A percentile compares a stretch with the other conserved stretches of the same genome.
Conservation (phyloP, 2,329 filamentous ascomycete species). For the Hypoxylon sp. region DNA sequence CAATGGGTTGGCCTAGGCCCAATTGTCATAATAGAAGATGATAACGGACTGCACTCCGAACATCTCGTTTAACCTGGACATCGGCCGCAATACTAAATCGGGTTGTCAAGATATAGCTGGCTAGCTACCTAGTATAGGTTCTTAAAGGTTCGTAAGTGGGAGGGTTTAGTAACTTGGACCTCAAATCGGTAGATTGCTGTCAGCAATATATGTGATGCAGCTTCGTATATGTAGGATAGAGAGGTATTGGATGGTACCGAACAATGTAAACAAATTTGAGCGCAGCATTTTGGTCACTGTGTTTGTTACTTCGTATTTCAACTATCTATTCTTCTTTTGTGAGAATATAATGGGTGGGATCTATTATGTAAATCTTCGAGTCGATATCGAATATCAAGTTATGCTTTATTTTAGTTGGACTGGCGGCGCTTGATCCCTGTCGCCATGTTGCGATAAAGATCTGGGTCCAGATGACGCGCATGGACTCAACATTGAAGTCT, state of each 20-base stretch:
- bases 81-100: neutral
- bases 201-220: conserved; percentile 6
- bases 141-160: neutral
- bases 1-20: conserved; percentile 27
- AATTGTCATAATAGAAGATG: neutral
- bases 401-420: too few species aligned
- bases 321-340: neutral
- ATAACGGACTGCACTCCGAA: neutral
- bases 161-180: neutral
- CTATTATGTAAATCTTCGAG: neutral
- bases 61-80: conserved; percentile 8
- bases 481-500: neutral
- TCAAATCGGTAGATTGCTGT: conserved; percentile 8
- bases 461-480: conserved; percentile 2
- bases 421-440: conserved; percentile 6
- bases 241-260: conserved; percentile 2
- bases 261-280: neutral
- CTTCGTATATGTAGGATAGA: conserved; percentile 15
- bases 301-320: neutral
- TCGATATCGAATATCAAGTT: neutral
- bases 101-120: conserved; percentile 5
- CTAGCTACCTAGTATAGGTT: neutral
- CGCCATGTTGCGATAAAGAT: neutral
- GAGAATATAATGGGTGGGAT: neutral
- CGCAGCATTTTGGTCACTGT: neutral